Evolutionary conservation across 2,329 filamentous ascomycete genomes (phyloP).

Genomic region (Aureobasidium sp.): DNA sequence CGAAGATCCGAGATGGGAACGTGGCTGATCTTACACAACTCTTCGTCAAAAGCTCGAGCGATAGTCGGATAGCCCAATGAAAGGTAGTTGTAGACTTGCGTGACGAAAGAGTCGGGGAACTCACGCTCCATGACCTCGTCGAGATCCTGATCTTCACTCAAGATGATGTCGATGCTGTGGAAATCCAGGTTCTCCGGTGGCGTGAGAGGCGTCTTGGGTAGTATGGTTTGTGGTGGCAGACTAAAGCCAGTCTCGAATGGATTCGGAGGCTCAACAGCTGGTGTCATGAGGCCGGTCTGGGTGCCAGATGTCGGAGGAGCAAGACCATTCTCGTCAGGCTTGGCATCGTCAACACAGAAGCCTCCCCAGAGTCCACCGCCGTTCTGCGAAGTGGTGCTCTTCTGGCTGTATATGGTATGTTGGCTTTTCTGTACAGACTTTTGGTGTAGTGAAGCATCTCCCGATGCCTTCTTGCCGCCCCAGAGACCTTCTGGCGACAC

Average conservation of each 20-base stretch:
- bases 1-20: slow-evolving; percentile 63
- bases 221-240: slow-evolving; percentile 31
- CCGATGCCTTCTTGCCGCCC: slow-evolving; percentile 11
- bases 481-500: slow-evolving; percentile 16
- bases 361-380: slow-evolving; percentile 66
- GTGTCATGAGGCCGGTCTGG: slow-evolving; percentile 40
- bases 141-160: slow-evolving; percentile 37
- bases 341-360: slow-evolving; percentile 48
- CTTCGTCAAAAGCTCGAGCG: slow-evolving; percentile 74
- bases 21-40: slow-evolving; percentile 73
- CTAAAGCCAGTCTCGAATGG: slow-evolving; percentile 32
- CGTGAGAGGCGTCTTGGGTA: slow-evolving; percentile 27
- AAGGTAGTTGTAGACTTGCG: slow-evolving; percentile 95
- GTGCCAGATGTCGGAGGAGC: slow-evolving; percentile 37
- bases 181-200: slow-evolving; percentile 19
- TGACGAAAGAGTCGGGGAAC: slow-evolving; percentile 78
- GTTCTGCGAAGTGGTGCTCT: slow-evolving; percentile 16
- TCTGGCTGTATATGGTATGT: slow-evolving; percentile 18
- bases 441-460: neutral
- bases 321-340: slow-evolving; percentile 29
- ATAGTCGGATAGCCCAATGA: slow-evolving; percentile 86
- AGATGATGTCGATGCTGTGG: slow-evolving; percentile 33
- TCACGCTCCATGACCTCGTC: slow-evolving; percentile 48
- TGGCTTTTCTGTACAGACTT: neutral
- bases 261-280: slow-evolving; percentile 32